Evolutionary conservation across 2,329 filamentous ascomycete genomes (phyloP).

Genomic region (Cytospora leucostoma): DNA sequence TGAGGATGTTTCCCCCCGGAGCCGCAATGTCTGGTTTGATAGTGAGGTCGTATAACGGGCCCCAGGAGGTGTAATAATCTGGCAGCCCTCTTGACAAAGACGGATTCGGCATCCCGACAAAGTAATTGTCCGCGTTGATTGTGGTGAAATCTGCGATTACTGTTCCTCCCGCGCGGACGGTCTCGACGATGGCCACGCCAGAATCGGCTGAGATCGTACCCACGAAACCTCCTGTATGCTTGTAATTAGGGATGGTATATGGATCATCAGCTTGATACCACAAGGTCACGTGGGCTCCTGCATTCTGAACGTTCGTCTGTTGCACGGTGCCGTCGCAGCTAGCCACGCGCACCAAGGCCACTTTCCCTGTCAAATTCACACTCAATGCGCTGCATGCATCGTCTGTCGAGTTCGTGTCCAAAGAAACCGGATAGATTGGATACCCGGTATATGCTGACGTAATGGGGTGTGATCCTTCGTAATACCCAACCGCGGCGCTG

Average conservation of each 20-base stretch:
- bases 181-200: conserved; percentile 29
- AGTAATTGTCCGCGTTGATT: conserved; percentile 22
- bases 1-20: conserved; percentile 45
- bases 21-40: conserved; percentile 43
- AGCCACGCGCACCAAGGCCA: conserved; percentile 43
- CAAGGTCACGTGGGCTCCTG: conserved; percentile 44
- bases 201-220: conserved; percentile 27
- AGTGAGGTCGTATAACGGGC: conserved; percentile 42
- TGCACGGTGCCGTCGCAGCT: conserved; percentile 34
- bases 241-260: conserved; percentile 19
- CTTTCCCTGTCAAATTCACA: conserved; percentile 37
- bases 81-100: conserved; percentile 36
- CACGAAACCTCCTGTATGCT: conserved; percentile 14
- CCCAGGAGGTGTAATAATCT: conserved; percentile 43
- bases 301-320: conserved; percentile 40
- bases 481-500: conserved; percentile 15
- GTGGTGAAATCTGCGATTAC: conserved; percentile 29
- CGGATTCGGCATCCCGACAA: conserved; percentile 30
- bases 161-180: conserved; percentile 27
- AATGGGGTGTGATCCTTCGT: conserved; percentile 8
- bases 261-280: conserved; percentile 40
- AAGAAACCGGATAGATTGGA: conserved; percentile 27
- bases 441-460: conserved; percentile 18
- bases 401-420: conserved; percentile 24
- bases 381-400: conserved; percentile 41